Percentiles rank a stretch among this genome's conserved stretches.
These are phyloP conservation scores for Spiraea crenata DNA, from an alignment of 331 rosid species.

Conservation along the genomic window DNA sequence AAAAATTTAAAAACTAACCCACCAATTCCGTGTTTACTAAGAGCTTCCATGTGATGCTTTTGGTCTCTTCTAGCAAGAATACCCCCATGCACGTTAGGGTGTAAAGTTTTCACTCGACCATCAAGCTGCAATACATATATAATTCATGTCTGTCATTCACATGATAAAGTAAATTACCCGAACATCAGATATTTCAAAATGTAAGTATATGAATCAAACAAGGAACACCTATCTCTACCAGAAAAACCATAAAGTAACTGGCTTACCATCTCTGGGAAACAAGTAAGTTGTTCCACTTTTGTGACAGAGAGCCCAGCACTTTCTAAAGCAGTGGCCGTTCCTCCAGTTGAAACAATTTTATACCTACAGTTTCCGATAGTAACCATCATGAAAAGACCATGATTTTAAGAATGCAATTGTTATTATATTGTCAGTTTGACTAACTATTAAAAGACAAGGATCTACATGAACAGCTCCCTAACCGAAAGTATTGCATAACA, in stretches of 20 bases:
- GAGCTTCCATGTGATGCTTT: conserved; percentile 84
- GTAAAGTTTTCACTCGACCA: conserved; percentile 93
- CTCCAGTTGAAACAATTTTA: conserved; percentile 92
- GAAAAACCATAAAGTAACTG: not conserved
- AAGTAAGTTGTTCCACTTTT: conserved; percentile 81
- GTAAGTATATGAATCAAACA: not conserved
- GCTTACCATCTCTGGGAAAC: conserved; percentile 88
- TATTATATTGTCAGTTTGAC: not conserved
- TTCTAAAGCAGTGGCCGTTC: conserved; percentile 86
- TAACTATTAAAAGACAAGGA: not conserved
- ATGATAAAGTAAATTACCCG: not conserved
- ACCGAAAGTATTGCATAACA: not conserved
- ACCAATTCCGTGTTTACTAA: conserved; percentile 82
- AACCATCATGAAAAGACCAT: not conserved
- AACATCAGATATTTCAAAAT: not conserved
- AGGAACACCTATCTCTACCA: not conserved
- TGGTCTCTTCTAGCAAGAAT: conserved; percentile 93
- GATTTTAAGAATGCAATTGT: not conserved
- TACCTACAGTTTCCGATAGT: conserved; percentile 42
- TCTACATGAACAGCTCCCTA: not conserved
- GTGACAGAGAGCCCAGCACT: conserved; percentile 78
- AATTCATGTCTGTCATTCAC: not conserved
- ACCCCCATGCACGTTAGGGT: conserved; percentile 86
- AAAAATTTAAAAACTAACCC: conserved; percentile 23
- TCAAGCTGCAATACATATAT: conserved; percentile 58